phyloP scores from a whole-genome alignment of 2,329 filamentous ascomycete species.

The Pseudogymnoascus sp. region DNA sequence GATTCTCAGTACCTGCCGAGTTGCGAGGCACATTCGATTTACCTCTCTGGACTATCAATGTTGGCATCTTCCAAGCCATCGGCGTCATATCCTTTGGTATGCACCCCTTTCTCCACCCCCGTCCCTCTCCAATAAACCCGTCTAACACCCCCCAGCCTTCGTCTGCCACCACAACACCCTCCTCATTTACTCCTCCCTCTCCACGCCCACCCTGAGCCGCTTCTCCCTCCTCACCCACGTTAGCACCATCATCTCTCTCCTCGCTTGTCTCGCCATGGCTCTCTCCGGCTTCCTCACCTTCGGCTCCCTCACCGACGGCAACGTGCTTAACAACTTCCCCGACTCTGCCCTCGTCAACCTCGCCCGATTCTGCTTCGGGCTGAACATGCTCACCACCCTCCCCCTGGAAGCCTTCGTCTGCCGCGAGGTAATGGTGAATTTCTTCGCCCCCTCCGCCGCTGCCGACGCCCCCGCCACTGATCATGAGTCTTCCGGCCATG shows the following conservation, averaged over 20 bases:
- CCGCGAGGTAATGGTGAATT: conserved; percentile 90
- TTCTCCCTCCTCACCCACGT: conserved; percentile 92
- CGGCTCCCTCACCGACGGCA: conserved; percentile 83
- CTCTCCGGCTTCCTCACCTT: conserved; percentile 88
- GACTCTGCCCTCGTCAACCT: conserved; percentile 85
- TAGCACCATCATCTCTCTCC: conserved; percentile 80
- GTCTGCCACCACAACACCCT: conserved; percentile 90
- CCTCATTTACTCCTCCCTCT: conserved; percentile 91
- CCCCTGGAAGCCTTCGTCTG: conserved; percentile 97
- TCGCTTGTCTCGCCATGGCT: conserved; percentile 86
- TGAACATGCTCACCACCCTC: conserved; percentile 97
- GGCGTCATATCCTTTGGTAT: conserved; percentile 95
- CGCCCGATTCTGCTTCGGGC: conserved; percentile 86
- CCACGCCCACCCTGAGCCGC: conserved; percentile 89
- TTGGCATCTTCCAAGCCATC: conserved; percentile 88
- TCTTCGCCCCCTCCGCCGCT: conserved; percentile 47
- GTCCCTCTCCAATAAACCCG: background rate
- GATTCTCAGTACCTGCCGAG: conserved; percentile 64
- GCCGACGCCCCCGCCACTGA: conserved; percentile 19
- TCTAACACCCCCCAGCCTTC: conserved; percentile 42
- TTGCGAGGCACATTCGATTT: conserved; percentile 64
- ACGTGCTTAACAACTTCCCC: conserved; percentile 97
- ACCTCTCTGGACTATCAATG: conserved; percentile 69
- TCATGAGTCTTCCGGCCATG: conserved; percentile 48
- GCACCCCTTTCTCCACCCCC: conserved; percentile 21